Base-by-base conservation (phyloP, 1,284 basidiomycete species). In the Apiotrichum veenhuisii region DNA sequence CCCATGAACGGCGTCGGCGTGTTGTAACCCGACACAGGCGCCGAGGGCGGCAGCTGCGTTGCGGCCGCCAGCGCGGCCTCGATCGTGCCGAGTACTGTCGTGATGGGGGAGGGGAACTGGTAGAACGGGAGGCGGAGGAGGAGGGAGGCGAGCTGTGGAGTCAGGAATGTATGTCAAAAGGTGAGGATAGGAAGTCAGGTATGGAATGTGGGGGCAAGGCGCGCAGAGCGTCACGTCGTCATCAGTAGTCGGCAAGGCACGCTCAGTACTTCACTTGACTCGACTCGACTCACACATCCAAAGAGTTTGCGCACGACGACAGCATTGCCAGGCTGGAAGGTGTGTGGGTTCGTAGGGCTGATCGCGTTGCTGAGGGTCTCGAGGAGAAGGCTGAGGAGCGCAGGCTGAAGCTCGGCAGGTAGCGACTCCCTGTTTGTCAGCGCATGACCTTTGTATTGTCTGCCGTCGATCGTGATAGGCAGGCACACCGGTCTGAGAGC, bases 231-330 rank as follows among this genome's bases (percentile, higher is more conserved):
- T n/a, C n/a, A n/a, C n/a, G n/a, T n/a, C n/a, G n/a, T n/a, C n/a
- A n/a, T n/a, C n/a, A n/a, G n/a, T n/a, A n/a, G n/a, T n/a, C n/a
- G n/a, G n/a, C n/a, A n/a, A n/a, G n/a, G n/a, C n/a, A n/a, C n/a
- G n/a, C n/a, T n/a, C n/a, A n/a, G n/a, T n/a, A n/a, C n/a, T n/a
- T n/a, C n/a, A n/a, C n/a, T n/a, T n/a, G n/a, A n/a, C n/a, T n/a
- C n/a, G n/a, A n/a, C 11, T 2, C 7, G 30, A 80, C 87, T 70
- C 77, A 92, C 89, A 58, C 88, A 85, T 23, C 91, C 88, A 69
- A 89, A 94, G 27, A 93, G 79, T 72, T 93, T 94, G 52, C 90
- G 83, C 25, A 90, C 81, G 49, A 89, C 88, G 52, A 91, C 81
- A 7, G 61, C 65, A 55, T 77, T 77, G 37, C 63, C 70, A 17